Evolutionary conservation across 192 early-diverging fungal genomes (phyloP).

Genomic region (Backusella westeae): DNA sequence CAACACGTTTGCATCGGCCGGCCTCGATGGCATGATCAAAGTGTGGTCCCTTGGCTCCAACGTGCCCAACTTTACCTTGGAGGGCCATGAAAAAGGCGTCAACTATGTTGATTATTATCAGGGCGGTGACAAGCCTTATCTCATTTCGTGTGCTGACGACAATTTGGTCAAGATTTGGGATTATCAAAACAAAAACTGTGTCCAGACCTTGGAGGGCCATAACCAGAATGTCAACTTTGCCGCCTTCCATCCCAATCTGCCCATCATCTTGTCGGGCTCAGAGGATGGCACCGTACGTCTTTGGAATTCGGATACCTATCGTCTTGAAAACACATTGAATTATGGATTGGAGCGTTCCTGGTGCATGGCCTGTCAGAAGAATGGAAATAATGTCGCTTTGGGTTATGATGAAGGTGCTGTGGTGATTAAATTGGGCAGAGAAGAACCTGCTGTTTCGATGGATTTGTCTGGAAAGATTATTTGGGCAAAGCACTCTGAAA

Average conservation of each 20-base stretch:
- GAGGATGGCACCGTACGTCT: conserved; percentile 95
- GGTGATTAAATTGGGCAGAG: conserved; percentile 92
- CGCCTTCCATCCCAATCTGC: conserved; percentile 92
- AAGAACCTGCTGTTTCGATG: conserved; percentile 97
- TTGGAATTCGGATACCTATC: conserved; percentile 98
- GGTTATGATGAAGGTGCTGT: conserved; percentile 97
- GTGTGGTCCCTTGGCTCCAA: conserved; percentile 95
- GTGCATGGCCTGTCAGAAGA: conserved; percentile 82
- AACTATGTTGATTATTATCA: conserved; percentile 99
- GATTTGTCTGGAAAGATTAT: conserved; percentile 96
- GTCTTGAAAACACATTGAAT: conserved; percentile 94
- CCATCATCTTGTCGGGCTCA: conserved; percentile 92
- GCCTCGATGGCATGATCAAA: conserved; percentile 94
- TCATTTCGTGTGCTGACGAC: conserved; percentile 95
- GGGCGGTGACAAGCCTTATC: conserved; percentile 96
- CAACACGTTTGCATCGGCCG: conserved; percentile 98
- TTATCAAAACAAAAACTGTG: conserved; percentile 99
- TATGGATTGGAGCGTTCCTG: conserved; percentile 98
- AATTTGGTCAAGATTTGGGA: conserved; percentile 96
- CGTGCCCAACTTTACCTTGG: conserved; percentile 93
- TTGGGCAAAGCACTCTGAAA: conserved; percentile 97
- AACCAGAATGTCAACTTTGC: conserved; percentile 90
- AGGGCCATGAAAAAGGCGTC: conserved; percentile 97
- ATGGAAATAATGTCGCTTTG: conserved; percentile 90
- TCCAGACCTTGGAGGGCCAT: conserved; percentile 98